Conservation (phyloP, 2,329 filamentous ascomycete species). For the Basipetospora chlamydospora region DNA sequence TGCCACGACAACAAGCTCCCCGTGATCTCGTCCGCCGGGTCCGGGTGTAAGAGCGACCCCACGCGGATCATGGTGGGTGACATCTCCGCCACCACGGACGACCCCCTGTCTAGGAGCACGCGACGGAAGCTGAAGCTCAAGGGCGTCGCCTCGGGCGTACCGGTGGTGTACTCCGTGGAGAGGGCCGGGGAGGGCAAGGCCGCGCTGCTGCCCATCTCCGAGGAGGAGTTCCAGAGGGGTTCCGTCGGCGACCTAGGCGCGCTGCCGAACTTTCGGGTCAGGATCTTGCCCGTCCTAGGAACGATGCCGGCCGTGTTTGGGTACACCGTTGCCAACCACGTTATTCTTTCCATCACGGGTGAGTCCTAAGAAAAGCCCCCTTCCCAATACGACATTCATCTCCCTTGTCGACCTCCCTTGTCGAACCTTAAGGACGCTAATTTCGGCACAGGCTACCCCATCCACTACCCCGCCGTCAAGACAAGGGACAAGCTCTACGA, state of each 20-base stretch:
- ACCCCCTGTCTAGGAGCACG: slow-evolving; percentile 75
- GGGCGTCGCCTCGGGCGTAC: slow-evolving; percentile 73
- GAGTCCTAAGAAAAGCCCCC: slow-evolving; percentile 3
- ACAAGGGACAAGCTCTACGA: slow-evolving; percentile 87
- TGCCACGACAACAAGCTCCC: slow-evolving; percentile 64
- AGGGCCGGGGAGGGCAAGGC: slow-evolving; percentile 84
- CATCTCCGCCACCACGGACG: slow-evolving; percentile 76
- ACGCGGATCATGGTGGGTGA: slow-evolving; percentile 83
- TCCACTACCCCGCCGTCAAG: slow-evolving; percentile 70
- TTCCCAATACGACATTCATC: too few species aligned
- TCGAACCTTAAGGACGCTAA: too few species aligned
- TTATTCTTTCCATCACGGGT: slow-evolving; percentile 62
- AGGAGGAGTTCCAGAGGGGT: slow-evolving; percentile 80
- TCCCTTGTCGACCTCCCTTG: too few species aligned
- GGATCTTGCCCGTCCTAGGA: slow-evolving; percentile 88
- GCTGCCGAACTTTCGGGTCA: slow-evolving; percentile 79
- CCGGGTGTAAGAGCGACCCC: slow-evolving; percentile 77
- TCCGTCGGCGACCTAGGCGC: slow-evolving; percentile 75
- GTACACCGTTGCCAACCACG: slow-evolving; percentile 79
- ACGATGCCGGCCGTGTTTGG: slow-evolving; percentile 98
- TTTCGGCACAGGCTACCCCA: slow-evolving; percentile 67
- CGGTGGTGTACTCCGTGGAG: slow-evolving; percentile 85
- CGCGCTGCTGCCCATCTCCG: slow-evolving; percentile 68
- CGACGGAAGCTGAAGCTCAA: slow-evolving; percentile 61
- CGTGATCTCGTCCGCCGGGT: slow-evolving; percentile 92